phyloP scores from a whole-genome alignment of 495 filamentous ascomycete species.

The Penicillium parvum region DNA sequence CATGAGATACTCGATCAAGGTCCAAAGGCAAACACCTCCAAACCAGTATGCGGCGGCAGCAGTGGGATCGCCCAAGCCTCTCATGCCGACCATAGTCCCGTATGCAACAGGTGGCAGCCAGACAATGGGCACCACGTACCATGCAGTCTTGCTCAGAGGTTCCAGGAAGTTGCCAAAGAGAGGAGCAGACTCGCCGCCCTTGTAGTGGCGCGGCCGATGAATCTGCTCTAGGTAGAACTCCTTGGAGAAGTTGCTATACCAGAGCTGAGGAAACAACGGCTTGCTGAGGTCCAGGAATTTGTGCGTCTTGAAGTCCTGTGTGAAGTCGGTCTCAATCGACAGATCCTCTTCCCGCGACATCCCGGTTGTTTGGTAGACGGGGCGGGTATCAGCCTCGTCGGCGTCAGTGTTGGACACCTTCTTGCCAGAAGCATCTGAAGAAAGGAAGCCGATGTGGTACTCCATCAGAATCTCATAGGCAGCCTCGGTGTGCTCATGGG shows the following conservation, averaged over 20 bases:
- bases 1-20: slow-evolving; percentile 81
- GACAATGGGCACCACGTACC: slow-evolving; percentile 79
- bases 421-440: slow-evolving; percentile 26
- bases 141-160: slow-evolving; percentile 87
- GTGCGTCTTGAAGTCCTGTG: slow-evolving; percentile 72
- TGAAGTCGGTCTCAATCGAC: slow-evolving; percentile 74
- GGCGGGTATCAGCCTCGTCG: slow-evolving; percentile 37
- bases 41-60: slow-evolving; percentile 53
- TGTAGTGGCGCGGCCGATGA: slow-evolving; percentile 92
- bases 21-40: slow-evolving; percentile 74
- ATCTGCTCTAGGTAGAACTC: slow-evolving; percentile 95
- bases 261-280: slow-evolving; percentile 85
- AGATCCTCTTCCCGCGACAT: slow-evolving; percentile 84
- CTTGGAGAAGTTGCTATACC: slow-evolving; percentile 81
- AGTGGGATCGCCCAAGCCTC: slow-evolving; percentile 47
- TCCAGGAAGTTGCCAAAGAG: slow-evolving; percentile 98
- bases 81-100: slow-evolving; percentile 61
- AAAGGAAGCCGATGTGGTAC: slow-evolving; percentile 75
- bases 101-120: slow-evolving; percentile 85
- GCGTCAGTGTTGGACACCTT: slow-evolving; percentile 18
- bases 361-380: slow-evolving; percentile 69
- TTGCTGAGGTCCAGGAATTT: slow-evolving; percentile 89
- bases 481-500: slow-evolving; percentile 80
- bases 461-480: slow-evolving; percentile 92
- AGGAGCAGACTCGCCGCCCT: slow-evolving; percentile 83